Evolutionary conservation across 2,329 filamentous ascomycete genomes (phyloP).

Genomic region (Ascochyta pisi): DNA sequence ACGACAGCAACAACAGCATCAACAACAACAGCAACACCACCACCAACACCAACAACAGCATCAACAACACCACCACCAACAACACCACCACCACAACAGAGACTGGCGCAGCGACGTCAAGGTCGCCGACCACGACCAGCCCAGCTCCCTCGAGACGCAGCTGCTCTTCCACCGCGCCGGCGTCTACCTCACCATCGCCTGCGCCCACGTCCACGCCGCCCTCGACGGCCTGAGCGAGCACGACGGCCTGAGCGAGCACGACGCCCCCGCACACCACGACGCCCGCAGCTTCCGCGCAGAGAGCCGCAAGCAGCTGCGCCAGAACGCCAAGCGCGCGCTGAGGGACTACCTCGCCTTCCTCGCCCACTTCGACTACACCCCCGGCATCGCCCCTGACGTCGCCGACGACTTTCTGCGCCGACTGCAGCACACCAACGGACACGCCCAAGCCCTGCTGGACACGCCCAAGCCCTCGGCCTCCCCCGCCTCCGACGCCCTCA

Average conservation of each 20-base stretch:
- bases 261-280: no score
- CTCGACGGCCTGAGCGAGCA: slow-evolving; percentile 57
- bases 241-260: slow-evolving; percentile 39
- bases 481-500: slow-evolving; percentile 51
- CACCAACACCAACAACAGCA: no score
- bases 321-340: slow-evolving; percentile 76
- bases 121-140: slow-evolving; percentile 70
- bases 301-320: slow-evolving; percentile 72
- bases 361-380: slow-evolving; percentile 78
- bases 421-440: slow-evolving; percentile 23
- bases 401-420: slow-evolving; percentile 60
- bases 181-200: slow-evolving; percentile 75
- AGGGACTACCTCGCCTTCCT: slow-evolving; percentile 77
- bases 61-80: slow-evolving; percentile 21
- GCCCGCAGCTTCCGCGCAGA: no score
- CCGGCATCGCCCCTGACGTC: slow-evolving; percentile 67
- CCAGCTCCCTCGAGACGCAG: slow-evolving; percentile 76
- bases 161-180: slow-evolving; percentile 77
- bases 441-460: slow-evolving; percentile 35
- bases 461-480: slow-evolving; percentile 26
- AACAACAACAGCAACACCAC: no score
- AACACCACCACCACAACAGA: slow-evolving; percentile 48
- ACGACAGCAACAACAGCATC: no score
- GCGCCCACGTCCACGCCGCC: slow-evolving; percentile 66
- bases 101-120: slow-evolving; percentile 60